Conservation (phyloP, 768 basidiomycete species). For the Lactifluus piperatus region DNA sequence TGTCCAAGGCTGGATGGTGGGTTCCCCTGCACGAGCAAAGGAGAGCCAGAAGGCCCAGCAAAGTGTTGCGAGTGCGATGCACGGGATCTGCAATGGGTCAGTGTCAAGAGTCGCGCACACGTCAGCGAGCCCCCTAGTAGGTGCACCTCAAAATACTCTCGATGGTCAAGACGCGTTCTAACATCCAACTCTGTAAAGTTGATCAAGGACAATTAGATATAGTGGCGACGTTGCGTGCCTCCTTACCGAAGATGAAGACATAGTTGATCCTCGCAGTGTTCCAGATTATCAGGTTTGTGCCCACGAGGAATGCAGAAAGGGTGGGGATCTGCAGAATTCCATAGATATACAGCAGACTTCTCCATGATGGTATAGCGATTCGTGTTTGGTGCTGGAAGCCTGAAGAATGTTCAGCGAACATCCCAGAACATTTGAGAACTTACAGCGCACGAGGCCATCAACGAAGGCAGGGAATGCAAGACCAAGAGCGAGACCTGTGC, state of each 20-base stretch:
- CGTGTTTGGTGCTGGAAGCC: constrained; percentile 49
- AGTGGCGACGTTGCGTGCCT: not conserved
- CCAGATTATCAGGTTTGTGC: constrained; percentile 80
- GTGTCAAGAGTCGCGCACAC: not conserved
- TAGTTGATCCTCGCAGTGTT: constrained; percentile 75
- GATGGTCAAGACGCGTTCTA: constrained; percentile 40
- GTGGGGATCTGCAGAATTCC: constrained; percentile 64
- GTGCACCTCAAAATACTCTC: constrained; percentile 63
- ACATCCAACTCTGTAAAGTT: constrained; percentile 11
- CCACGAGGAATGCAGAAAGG: constrained; percentile 67
- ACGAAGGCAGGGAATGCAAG: constrained; percentile 60
- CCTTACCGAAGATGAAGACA: constrained; percentile 79
- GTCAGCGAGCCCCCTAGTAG: not conserved
- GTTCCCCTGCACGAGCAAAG: constrained; percentile 51
- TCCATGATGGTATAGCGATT: constrained; percentile 55
- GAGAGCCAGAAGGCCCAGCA: constrained; percentile 82
- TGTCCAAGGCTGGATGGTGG: constrained; percentile 49
- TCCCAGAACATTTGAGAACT: constrained; percentile 21
- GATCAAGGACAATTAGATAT: not conserved
- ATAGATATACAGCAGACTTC: constrained; percentile 70
- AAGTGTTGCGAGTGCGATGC: constrained; percentile 66
- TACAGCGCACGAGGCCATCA: constrained; percentile 56
- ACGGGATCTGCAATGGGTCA: constrained; percentile 50
- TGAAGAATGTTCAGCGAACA: constrained; percentile 24
- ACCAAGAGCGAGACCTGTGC: constrained; percentile 67